Conservation (phyloP, 1,284 basidiomycete species). For the Ceratobasidium sp. region DNA sequence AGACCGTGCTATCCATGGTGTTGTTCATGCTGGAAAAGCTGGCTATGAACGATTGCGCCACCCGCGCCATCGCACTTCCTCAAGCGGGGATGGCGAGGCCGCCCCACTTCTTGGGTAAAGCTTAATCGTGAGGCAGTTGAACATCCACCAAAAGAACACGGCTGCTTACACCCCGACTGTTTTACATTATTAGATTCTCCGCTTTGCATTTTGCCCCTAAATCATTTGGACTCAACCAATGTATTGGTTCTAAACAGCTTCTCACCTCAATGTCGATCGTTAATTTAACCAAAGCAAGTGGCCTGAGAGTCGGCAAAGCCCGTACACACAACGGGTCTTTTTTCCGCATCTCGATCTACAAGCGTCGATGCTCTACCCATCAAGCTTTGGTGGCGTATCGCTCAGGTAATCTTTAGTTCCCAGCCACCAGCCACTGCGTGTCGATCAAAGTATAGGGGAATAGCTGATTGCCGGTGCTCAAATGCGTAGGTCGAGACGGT, state of each 20-base stretch:
- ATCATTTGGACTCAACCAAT: background rate
- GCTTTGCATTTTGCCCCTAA: background rate
- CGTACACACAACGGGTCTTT: background rate
- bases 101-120: constrained; percentile 37
- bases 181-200: background rate
- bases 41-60: constrained; percentile 17
- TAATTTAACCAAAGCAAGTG: background rate
- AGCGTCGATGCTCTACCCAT: background rate
- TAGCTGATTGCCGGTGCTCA: background rate
- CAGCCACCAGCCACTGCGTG: background rate
- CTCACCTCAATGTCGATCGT: background rate
- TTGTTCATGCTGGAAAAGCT: constrained; percentile 30
- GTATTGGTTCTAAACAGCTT: background rate
- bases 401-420: background rate
- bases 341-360: background rate
- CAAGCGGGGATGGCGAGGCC: constrained; percentile 35
- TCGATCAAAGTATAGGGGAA: background rate
- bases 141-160: background rate
- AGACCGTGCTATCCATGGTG: constrained; percentile 35
- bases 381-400: background rate
- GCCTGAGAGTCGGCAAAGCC: background rate
- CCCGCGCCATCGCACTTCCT: background rate
- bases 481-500: background rate
- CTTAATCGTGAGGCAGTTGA: background rate
- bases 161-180: background rate